Evolutionary conservation across 1,139 yeast species (phyloP).

Genomic region (Pichia sp.): DNA sequence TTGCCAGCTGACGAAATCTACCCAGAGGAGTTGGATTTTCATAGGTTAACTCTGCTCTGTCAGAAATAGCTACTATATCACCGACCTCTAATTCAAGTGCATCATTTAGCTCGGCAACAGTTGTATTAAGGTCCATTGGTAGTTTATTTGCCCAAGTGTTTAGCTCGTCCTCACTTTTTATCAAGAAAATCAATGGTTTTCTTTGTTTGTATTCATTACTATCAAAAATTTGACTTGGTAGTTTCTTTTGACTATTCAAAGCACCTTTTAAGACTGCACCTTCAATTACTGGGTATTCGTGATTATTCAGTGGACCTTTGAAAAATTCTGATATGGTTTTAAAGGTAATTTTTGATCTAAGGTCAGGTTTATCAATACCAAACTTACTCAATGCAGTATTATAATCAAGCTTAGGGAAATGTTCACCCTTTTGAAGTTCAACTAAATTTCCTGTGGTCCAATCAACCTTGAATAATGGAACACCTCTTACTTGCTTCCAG

Average conservation of each 20-base stretch:
- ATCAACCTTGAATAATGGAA: conserved; percentile 33
- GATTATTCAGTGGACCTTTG: conserved; percentile 30
- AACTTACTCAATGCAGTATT: conserved; percentile 59
- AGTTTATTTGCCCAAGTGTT: conserved; percentile 36
- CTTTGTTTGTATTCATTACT: conserved; percentile 46
- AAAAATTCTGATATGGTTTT: conserved; percentile 39
- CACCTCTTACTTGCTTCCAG: conserved; percentile 45
- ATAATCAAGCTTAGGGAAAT: conserved; percentile 49
- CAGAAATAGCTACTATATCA: conserved; percentile 69
- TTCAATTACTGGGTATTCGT: conserved; percentile 60
- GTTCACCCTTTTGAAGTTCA: conserved; percentile 21
- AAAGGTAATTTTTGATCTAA: conserved; percentile 56
- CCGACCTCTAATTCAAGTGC: conserved; percentile 48
- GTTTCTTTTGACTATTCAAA: conserved; percentile 25
- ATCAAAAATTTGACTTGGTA: conserved; percentile 38
- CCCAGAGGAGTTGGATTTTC: conserved; percentile 98
- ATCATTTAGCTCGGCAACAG: conserved; percentile 25
- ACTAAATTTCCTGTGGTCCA: conserved; percentile 23
- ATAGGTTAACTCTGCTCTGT: conserved; percentile 57
- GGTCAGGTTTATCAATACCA: conserved; percentile 94
- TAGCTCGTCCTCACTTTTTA: conserved; percentile 35
- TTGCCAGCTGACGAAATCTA: conserved; percentile 66
- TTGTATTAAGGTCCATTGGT: conserved; percentile 27
- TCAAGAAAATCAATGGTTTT: conserved; percentile 49
- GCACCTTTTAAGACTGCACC: conserved; percentile 55